Conservation (phyloP, 1,284 basidiomycete genomes). For the Leccinum fallax region DNA sequence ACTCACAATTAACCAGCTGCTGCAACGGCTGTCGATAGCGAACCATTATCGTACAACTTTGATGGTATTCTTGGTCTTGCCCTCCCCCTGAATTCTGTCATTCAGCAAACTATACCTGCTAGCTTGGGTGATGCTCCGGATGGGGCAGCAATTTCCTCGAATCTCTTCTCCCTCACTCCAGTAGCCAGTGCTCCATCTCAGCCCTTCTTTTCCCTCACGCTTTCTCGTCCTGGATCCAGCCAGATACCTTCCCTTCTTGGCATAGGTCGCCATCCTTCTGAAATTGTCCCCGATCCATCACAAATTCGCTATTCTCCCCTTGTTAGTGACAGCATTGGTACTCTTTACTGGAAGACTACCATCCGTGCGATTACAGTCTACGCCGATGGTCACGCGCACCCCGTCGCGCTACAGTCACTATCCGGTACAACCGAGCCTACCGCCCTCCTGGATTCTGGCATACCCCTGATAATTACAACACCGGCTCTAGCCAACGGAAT, state of each 20-base stretch:
- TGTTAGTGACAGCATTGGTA: conserved; percentile 41
- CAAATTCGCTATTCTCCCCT: conserved; percentile 53
- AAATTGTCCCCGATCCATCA: conserved; percentile 52
- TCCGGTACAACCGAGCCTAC: conserved; percentile 47
- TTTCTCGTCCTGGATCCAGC: conserved; percentile 63
- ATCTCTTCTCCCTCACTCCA: conserved; percentile 67
- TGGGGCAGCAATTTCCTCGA: conserved; percentile 63
- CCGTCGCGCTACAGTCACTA: conserved; percentile 42
- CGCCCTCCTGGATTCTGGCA: conserved; percentile 70
- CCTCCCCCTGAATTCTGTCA: conserved; percentile 65
- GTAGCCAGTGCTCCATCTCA: conserved; percentile 48
- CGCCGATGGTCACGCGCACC: conserved; percentile 44
- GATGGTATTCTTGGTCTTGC: conserved; percentile 74
- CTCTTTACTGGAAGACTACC: conserved; percentile 60
- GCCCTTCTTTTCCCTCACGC: conserved; percentile 67
- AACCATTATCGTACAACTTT: conserved; percentile 56
- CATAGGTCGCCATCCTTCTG: conserved; percentile 64
- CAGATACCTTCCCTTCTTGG: conserved; percentile 59
- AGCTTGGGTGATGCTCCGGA: conserved; percentile 51
- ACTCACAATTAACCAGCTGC: conserved; percentile 47
- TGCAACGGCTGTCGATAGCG: conserved; percentile 49
- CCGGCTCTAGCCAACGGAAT: conserved; percentile 66
- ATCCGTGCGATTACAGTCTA: conserved; percentile 63
- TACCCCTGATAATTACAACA: conserved; percentile 64
- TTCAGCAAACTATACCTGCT: conserved; percentile 51